These are phyloP conservation scores for Pleomassaria siparia DNA, from an alignment of 2,329 filamentous ascomycete species.

Conservation along the genomic window DNA sequence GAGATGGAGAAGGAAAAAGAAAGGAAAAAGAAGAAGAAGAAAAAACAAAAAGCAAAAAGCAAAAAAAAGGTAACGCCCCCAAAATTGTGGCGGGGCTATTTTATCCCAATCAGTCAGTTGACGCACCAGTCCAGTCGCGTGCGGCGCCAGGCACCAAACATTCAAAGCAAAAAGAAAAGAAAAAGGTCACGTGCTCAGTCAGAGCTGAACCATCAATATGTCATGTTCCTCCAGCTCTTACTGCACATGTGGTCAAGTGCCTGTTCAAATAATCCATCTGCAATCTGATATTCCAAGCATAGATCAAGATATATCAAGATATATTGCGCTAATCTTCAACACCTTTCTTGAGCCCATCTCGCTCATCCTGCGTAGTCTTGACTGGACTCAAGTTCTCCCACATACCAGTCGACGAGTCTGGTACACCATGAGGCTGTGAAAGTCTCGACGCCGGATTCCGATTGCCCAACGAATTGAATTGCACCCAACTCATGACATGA, in stretches of 20 bases:
- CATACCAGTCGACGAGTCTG: slow-evolving; percentile 8
- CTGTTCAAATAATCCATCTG: no score
- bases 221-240: no score
- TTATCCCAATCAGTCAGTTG: no score
- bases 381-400: slow-evolving; percentile 9
- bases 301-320: no score
- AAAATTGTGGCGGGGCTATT: background rate
- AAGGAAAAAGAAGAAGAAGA: background rate
- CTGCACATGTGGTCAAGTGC: no score
- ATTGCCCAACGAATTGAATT: slow-evolving; percentile 16
- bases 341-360: no score
- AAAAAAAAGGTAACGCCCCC: background rate
- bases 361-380: background rate
- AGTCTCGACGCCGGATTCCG: slow-evolving; percentile 10
- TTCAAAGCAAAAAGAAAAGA: no score
- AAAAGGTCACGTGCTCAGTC: no score
- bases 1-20: background rate
- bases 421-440: slow-evolving; percentile 15
- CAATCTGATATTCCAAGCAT: no score
- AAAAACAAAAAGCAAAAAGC: background rate
- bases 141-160: no score
- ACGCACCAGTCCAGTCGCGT: no score
- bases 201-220: no score
- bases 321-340: background rate
- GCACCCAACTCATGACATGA: slow-evolving; percentile 20